Evolutionary conservation across 441 rosid genomes (phyloP), one percentile per base, ranked within the genome.

Genomic region (Euphorbia corollata): DNA sequence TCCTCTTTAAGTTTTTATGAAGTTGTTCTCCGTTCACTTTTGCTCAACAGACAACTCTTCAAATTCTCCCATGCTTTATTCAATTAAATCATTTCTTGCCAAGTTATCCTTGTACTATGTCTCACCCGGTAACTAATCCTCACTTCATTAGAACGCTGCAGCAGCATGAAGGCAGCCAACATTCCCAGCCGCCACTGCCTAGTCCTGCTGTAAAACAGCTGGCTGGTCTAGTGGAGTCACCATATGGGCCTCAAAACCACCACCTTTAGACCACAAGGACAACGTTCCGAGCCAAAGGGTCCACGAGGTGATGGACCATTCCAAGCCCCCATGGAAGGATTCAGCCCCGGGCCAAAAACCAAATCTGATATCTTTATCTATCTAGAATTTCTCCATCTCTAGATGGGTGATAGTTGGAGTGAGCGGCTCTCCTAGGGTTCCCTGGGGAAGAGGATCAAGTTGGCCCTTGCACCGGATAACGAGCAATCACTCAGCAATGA

Each of bases 51-150:
- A 62, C 74, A 61, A 41, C 68, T 51, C 80, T 64, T 65, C 70
- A 72, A 70, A 63, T 76, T 71, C 64, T 58, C 23, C 20, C 72
- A 19, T n/a, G 30, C 2, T 61, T 34, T 3, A 32, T 10, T 54
- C 47, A 0, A 48, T 50, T 73, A 77, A n/a, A 55, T 63, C 68
- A 32, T 70, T 69, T 54, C 69, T 16, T 2, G 58, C 63, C 19
- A 63, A n/a, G 10, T 20, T 59, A 18, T 24, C 1, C 1, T 41
- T 1, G 68, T 41, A 61, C 56, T 65, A 84, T 84, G 86, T 73
- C 79, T 74, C 77, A 45, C 71, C 63, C 39, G 5, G 91, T 87
- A 73, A 84, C 87, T 66, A 91, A 87, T 79, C 93, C 93, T n/a
- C 79, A 86, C 65, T 82, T 88, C 54, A 22, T 48, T 16, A 15